Conservation (phyloP, 176 grass and related monocot species). For the Carex pumila region DNA sequence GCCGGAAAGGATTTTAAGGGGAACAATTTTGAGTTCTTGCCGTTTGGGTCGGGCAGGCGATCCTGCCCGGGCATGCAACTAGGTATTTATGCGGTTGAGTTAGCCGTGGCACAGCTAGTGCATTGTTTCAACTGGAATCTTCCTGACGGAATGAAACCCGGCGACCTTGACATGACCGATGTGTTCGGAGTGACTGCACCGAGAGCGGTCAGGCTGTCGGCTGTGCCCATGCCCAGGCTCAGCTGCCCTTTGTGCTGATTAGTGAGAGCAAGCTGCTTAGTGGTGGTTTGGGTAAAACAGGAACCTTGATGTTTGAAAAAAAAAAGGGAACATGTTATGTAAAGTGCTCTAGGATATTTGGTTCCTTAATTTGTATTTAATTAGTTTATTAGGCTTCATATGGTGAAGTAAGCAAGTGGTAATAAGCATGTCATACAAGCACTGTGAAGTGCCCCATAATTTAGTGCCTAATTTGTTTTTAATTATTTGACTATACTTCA, state of each 20-base stretch:
- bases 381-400: too few relatives aligned
- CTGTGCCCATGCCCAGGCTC: conserved; percentile 54
- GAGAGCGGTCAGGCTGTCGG: conserved; percentile 48
- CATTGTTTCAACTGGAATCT: conserved; percentile 75
- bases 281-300: neutral
- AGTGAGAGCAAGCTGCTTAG: neutral
- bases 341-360: neutral
- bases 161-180: conserved; percentile 83
- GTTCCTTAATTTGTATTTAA: too few relatives aligned
- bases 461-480: neutral
- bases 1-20: conserved; percentile 70
- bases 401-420: too few relatives aligned
- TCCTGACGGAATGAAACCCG: conserved; percentile 61
- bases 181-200: conserved; percentile 80
- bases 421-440: too few relatives aligned
- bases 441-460: neutral
- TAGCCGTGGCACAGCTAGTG: conserved; percentile 55
- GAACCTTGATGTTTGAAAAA: neutral
- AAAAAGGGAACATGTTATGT: neutral
- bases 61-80: conserved; percentile 74
- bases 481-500: neutral
- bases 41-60: conserved; percentile 73
- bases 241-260: conserved; percentile 28
- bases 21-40: conserved; percentile 78
- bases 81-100: conserved; percentile 48